phyloP scores from a whole-genome alignment of 306 rosid species.

The Boehmeria nivea region DNA sequence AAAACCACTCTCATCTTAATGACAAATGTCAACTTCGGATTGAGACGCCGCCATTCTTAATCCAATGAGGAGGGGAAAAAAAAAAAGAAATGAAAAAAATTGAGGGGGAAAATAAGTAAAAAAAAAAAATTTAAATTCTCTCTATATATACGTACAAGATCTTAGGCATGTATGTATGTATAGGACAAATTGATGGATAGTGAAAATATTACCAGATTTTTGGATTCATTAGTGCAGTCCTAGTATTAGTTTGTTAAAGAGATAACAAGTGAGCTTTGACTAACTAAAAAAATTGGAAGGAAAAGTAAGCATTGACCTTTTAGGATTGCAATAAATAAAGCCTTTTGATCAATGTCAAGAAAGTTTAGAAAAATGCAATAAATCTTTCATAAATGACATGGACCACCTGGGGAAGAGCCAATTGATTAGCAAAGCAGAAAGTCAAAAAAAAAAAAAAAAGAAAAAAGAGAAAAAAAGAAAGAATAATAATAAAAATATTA shows the following conservation, averaged over 20 bases:
- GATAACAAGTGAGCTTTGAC: neutral
- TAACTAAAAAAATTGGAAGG: too few relatives aligned
- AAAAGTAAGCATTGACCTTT: neutral
- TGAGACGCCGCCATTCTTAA: too few relatives aligned
- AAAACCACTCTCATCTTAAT: neutral
- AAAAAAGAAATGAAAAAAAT: neutral
- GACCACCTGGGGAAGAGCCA: slow-evolving; percentile 12
- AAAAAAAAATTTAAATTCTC: neutral
- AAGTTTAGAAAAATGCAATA: neutral
- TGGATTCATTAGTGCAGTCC: neutral
- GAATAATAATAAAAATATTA: too few relatives aligned
- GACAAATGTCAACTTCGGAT: neutral
- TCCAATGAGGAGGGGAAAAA: neutral
- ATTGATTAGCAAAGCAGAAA: neutral
- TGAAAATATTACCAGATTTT: neutral
- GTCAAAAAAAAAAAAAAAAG: slow-evolving; percentile 7
- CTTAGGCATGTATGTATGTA: neutral
- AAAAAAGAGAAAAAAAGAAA: neutral
- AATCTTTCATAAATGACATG: neutral
- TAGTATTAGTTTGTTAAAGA: neutral
- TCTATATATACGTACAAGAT: neutral
- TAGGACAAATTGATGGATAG: slow-evolving; percentile 11
- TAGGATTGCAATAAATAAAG: neutral
- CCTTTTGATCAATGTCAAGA: slow-evolving; percentile 2
- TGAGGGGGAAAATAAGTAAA: too few relatives aligned